Conservation (phyloP, 208 protist genomes). For the Trypanosoma melophagium region DNA sequence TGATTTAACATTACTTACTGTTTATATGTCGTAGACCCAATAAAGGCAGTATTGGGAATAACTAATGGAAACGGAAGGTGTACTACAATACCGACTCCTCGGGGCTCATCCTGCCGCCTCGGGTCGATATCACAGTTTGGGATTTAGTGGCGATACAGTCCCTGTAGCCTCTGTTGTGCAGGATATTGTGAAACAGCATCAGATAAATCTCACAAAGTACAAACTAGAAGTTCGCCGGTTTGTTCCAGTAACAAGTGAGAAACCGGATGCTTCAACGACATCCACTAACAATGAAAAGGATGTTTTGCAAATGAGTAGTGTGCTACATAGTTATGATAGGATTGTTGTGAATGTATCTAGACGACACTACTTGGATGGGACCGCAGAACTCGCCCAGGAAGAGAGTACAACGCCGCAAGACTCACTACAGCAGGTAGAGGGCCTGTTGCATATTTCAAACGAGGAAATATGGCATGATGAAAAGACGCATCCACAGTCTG, state of each 20-base stretch:
- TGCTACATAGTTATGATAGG: constrained; percentile 69
- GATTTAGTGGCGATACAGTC: constrained; percentile 61
- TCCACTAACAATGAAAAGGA: constrained; percentile 2
- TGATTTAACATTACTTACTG: no score
- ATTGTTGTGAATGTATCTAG: constrained; percentile 61
- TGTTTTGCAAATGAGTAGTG: constrained; percentile 8
- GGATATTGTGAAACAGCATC: constrained; percentile 58
- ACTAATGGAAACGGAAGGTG: constrained; percentile 55
- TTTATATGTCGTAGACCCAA: no score
- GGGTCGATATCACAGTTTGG: constrained; percentile 60
- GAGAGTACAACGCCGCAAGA: constrained; percentile 30
- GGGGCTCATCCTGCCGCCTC: constrained; percentile 79
- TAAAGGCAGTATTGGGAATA: not conserved
- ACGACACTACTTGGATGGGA: constrained; percentile 60
- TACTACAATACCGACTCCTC: constrained; percentile 75
- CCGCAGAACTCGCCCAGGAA: constrained; percentile 33
- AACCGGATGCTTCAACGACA: constrained; percentile 7
- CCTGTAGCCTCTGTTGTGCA: constrained; percentile 42
- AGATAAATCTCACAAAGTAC: constrained; percentile 77
- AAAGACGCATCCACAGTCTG: no score
- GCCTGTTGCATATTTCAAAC: constrained; percentile 41
- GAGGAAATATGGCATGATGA: no score
- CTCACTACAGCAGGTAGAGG: constrained; percentile 45
- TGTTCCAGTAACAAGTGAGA: not conserved
- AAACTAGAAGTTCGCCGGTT: constrained; percentile 47